These are phyloP conservation scores for Amanita fuliginea DNA, from an alignment of 768 basidiomycete species.

Conservation along the genomic window DNA sequence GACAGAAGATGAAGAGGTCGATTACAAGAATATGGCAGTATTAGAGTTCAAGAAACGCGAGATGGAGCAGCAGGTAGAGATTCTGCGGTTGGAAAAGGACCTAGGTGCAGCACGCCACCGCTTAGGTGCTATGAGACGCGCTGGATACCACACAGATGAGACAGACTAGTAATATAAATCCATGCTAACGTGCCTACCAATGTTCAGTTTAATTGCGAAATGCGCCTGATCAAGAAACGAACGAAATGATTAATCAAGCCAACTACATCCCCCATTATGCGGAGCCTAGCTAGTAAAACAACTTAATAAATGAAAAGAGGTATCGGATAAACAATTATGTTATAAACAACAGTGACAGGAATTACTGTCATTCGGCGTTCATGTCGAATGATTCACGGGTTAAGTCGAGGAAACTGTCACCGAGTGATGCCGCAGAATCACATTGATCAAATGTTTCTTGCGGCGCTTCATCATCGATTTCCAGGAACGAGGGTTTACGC, in stretches of 20 bases:
- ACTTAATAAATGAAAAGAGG: not conserved
- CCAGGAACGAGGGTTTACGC: slow-evolving; percentile 63
- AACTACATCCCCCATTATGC: slow-evolving; percentile 4
- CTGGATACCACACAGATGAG: slow-evolving; percentile 84
- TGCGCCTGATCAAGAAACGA: not conserved
- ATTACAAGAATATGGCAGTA: slow-evolving; percentile 87
- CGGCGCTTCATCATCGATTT: slow-evolving; percentile 46
- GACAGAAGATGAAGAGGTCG: slow-evolving; percentile 65
- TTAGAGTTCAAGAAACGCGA: slow-evolving; percentile 95
- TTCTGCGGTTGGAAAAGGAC: slow-evolving; percentile 92
- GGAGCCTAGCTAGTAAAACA: slow-evolving; percentile 5
- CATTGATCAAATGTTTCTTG: slow-evolving; percentile 17
- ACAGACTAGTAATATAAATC: slow-evolving; percentile 35
- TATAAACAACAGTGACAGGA: slow-evolving; percentile 9
- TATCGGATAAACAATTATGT: slow-evolving; percentile 1
- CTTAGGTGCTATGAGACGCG: slow-evolving; percentile 77
- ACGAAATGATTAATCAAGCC: slow-evolving; percentile 2
- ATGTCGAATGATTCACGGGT: slow-evolving; percentile 43
- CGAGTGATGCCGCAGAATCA: slow-evolving; percentile 12
- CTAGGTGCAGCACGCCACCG: slow-evolving; percentile 77
- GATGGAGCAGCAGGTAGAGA: slow-evolving; percentile 99
- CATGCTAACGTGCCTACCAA: not conserved
- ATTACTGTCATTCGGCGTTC: slow-evolving; percentile 5
- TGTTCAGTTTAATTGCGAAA: not conserved
- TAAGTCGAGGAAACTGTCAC: slow-evolving; percentile 40